A percentile compares a stretch with the other conserved stretches of the same genome.
phyloP scores from a whole-genome alignment of 2,329 filamentous ascomycete species.

The Sclerotinia subarctica region DNA sequence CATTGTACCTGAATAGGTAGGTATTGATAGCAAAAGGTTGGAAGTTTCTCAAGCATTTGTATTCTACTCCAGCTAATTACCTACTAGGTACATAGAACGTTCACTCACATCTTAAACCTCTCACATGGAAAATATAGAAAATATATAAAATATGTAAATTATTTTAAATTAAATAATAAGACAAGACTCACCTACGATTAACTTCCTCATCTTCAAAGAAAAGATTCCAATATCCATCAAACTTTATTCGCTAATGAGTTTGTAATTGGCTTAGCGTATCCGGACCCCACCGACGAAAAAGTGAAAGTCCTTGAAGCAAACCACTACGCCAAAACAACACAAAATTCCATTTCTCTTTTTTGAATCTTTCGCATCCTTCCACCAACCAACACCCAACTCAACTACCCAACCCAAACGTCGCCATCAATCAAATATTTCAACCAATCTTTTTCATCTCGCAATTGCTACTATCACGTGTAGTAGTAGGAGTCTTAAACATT shows the following conservation, averaged over 20 bases:
- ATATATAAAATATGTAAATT: no score
- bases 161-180: background rate
- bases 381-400: constrained; percentile 10
- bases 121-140: no score
- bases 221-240: background rate
- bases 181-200: no score
- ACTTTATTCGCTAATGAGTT: background rate
- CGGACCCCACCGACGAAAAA: constrained; percentile 9
- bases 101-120: background rate
- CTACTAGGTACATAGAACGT: background rate
- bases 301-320: constrained; percentile 3
- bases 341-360: background rate
- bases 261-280: background rate
- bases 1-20: background rate
- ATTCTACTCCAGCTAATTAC: background rate
- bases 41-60: no score
- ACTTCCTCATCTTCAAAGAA: background rate
- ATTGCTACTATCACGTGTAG: constrained; percentile 17
- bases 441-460: constrained; percentile 14
- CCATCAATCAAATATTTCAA: constrained; percentile 1
- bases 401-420: background rate
- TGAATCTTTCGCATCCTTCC: background rate
- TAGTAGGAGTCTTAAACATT: background rate
- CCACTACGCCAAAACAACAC: constrained; percentile 13
- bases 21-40: background rate